Conservation (phyloP, 495 filamentous ascomycete species). For the Letharia lupina region DNA sequence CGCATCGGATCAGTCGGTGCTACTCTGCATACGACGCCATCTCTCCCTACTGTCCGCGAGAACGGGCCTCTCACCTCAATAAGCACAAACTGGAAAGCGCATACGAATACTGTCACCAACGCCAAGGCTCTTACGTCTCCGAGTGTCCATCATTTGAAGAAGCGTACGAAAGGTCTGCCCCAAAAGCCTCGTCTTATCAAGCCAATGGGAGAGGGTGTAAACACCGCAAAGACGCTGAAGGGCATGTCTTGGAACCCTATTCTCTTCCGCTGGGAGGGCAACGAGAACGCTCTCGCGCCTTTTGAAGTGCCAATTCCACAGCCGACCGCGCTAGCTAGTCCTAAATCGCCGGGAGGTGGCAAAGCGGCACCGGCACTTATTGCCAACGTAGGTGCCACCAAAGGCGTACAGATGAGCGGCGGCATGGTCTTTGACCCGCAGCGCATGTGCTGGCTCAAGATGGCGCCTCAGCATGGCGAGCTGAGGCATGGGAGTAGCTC, state of each 20-base stretch:
- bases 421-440: conserved; percentile 97
- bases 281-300: conserved; percentile 69
- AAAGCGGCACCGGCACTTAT: conserved; percentile 88
- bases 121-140: conserved; percentile 22
- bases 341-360: conserved; percentile 39
- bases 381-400: conserved; percentile 62
- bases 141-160: conserved; percentile 44
- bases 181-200: conserved; percentile 66
- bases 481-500: conserved; percentile 36
- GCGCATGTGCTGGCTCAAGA: conserved; percentile 90
- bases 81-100: conserved; percentile 72
- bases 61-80: conserved; percentile 53
- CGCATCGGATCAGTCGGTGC: conserved; percentile 53
- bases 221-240: conserved; percentile 66
- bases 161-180: conserved; percentile 42
- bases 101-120: conserved; percentile 44
- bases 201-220: conserved; percentile 51
- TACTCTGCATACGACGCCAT: conserved; percentile 19
- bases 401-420: conserved; percentile 81
- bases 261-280: conserved; percentile 87
- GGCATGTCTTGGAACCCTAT: conserved; percentile 91
- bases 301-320: conserved; percentile 52
- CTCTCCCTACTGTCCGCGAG: conserved; percentile 36
- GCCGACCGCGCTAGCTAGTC: conserved; percentile 33
- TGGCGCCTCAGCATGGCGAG: conserved; percentile 38